Evolutionary conservation across 208 protist genomes (phyloP), one percentile per base, ranked within the genome.

Genomic region (Plasmodiophora brassicae): DNA sequence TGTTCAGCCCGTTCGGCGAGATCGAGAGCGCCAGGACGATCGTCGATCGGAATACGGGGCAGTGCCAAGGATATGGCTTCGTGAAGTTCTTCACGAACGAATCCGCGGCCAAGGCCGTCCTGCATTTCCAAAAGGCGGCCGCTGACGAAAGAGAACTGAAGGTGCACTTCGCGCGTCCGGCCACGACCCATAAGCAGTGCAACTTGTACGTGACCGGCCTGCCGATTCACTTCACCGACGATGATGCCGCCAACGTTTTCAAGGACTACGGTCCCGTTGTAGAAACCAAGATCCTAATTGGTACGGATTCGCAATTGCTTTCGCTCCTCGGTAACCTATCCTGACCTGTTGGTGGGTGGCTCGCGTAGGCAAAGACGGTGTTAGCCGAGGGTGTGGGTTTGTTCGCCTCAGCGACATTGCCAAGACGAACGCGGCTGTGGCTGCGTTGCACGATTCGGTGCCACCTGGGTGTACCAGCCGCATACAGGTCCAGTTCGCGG

Each of bases 21-120:
- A 78, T 78, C 41, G 65, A 78, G 41, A 78, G 65, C n/a, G 65
- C 65, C 14, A 78, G 65, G 65, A 5, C 65, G n/a, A 78, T 78
- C 41, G 41, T 78, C 41, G 65, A 78, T 32, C 5, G 65, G 14
- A n/a, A 78, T 44, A 38, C 65, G 32, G 65, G 65, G 65, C 65
- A 78, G 65, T 78, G 65, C n/a, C 65, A 78, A 32, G 65, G 65
- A 5, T 78, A 78, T 32, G 65, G 65, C 5, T 78, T 78, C 65
- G 65, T 78, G 20, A 78, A 78, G 65, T 78, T 78, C 41, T n/a
- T 78, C 41, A 78, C 10, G 32, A 78, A 32, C 5, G 65, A 78
- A 38, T 5, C 14, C 5, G 65, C 65, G 10, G n/a, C 14, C 14
- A 32, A 5, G 20, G 65, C 65, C 41, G 65, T 78, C 41, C 32